These are phyloP conservation scores for Aspergillus biplanus DNA, from an alignment of 495 filamentous ascomycete genomes.

Conservation along the genomic window DNA sequence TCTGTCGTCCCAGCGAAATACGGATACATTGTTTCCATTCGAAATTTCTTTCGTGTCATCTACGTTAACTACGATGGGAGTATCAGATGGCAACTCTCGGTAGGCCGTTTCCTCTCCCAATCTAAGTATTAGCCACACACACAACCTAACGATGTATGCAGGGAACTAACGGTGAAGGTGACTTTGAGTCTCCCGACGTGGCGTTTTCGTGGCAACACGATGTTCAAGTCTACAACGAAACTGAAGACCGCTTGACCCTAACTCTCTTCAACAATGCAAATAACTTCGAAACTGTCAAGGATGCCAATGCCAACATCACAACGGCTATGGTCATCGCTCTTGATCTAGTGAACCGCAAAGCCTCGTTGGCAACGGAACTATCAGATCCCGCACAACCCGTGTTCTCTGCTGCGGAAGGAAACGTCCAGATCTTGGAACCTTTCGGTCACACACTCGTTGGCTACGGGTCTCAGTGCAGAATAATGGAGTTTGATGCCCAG, in stretches of 20 bases:
- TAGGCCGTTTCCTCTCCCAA: too few relatives aligned
- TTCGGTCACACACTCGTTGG: conserved; percentile 52
- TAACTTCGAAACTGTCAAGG: conserved; percentile 22
- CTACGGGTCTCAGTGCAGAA: conserved; percentile 50
- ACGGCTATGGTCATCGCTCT: conserved; percentile 30
- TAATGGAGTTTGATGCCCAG: conserved; percentile 51
- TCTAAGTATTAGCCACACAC: too few relatives aligned
- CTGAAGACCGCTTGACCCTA: conserved; percentile 24
- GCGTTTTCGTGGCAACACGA: conserved; percentile 57
- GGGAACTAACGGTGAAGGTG: background rate
- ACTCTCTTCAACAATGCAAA: conserved; percentile 50
- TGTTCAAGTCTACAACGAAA: conserved; percentile 41
- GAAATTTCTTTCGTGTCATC: conserved; percentile 34
- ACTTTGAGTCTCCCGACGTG: conserved; percentile 15
- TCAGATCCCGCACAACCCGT: conserved; percentile 38
- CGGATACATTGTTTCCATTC: conserved; percentile 58
- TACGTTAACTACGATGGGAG: background rate
- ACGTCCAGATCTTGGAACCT: conserved; percentile 41
- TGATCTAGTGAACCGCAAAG: conserved; percentile 32
- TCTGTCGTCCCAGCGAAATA: conserved; percentile 56
- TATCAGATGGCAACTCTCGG: background rate
- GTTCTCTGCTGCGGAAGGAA: conserved; percentile 54
- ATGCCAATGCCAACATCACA: background rate
- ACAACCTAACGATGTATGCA: background rate
- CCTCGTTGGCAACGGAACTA: conserved; percentile 18